A percentile compares a stretch with the other conserved stretches of the same genome.
Conservation (phyloP, 208 protist genomes). For the Angomonas deanei region DNA sequence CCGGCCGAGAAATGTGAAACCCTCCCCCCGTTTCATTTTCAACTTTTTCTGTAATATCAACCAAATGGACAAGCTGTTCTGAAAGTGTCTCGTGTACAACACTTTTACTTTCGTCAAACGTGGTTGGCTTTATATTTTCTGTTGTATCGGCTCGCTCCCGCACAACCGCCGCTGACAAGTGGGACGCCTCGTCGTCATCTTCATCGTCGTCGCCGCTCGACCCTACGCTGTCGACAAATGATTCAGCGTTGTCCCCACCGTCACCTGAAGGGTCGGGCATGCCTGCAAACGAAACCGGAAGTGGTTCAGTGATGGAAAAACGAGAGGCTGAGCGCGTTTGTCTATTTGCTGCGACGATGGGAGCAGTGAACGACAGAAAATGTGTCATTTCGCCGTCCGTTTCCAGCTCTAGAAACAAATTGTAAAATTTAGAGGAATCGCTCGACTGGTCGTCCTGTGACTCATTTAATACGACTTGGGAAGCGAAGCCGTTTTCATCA, state of each 20-base stretch:
- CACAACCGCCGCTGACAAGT: neutral
- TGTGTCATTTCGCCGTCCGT: constrained; percentile 31
- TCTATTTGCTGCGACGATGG: constrained; percentile 45
- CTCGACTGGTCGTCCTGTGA: neutral
- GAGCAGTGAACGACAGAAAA: constrained; percentile 56
- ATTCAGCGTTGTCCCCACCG: neutral
- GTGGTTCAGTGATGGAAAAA: constrained; percentile 64
- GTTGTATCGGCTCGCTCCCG: neutral
- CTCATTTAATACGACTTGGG: constrained; percentile 32
- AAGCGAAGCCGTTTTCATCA: constrained; percentile 45
- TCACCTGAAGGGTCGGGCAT: neutral
- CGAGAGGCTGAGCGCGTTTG: constrained; percentile 59
- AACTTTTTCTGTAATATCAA: neutral
- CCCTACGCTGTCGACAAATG: neutral
- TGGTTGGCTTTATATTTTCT: neutral
- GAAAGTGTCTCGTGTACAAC: neutral
- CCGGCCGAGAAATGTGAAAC: neutral
- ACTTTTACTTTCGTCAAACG: neutral
- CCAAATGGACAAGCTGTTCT: neutral
- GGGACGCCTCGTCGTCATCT: neutral
- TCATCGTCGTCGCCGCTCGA: neutral
- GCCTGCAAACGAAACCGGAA: constrained; percentile 13
- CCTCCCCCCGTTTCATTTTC: neutral
- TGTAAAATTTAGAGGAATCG: constrained; percentile 15
- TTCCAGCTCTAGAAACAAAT: constrained; percentile 45